A percentile compares a stretch with the other conserved stretches of the same genome.
Evolutionary conservation across 257 asterid species (phyloP).

Genomic region (Salvia miltiorrhiza): DNA sequence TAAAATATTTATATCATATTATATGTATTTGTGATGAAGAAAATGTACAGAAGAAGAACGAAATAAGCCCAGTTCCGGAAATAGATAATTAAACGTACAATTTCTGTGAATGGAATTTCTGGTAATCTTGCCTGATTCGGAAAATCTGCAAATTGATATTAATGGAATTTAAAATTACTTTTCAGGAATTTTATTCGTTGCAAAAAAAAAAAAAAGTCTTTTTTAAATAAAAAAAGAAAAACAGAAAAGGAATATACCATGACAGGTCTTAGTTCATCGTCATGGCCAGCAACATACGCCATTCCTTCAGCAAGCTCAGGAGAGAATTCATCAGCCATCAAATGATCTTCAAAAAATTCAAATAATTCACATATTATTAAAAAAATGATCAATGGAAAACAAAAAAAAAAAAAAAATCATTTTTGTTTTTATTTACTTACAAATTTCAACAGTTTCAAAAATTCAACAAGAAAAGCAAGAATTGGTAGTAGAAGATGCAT

Average conservation of each 20-base stretch:
- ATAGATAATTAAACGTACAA: slow-evolving; percentile 24
- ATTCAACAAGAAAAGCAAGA: neutral
- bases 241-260: slow-evolving; percentile 30
- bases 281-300: slow-evolving; percentile 88
- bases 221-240: no score
- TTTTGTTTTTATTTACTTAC: neutral
- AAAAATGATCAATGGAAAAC: no score
- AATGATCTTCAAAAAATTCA: slow-evolving; percentile 42
- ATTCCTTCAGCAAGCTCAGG: slow-evolving; percentile 80
- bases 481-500: slow-evolving; percentile 6
- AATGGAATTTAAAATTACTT: neutral
- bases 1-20: neutral
- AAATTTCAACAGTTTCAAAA: neutral
- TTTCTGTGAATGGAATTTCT: slow-evolving; percentile 66
- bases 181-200: neutral
- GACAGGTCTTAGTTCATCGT: slow-evolving; percentile 73
- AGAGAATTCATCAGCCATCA: slow-evolving; percentile 87
- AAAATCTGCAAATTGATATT: slow-evolving; percentile 42
- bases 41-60: neutral
- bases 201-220: neutral
- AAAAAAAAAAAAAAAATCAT: no score
- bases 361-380: neutral
- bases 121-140: slow-evolving; percentile 82
- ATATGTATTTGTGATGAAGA: no score
- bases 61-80: neutral